A percentile compares a stretch with the other conserved stretches of the same genome.
Evolutionary conservation across 2,329 filamentous ascomycete species (phyloP).

Genomic region (Sarocladiaceae sp.): DNA sequence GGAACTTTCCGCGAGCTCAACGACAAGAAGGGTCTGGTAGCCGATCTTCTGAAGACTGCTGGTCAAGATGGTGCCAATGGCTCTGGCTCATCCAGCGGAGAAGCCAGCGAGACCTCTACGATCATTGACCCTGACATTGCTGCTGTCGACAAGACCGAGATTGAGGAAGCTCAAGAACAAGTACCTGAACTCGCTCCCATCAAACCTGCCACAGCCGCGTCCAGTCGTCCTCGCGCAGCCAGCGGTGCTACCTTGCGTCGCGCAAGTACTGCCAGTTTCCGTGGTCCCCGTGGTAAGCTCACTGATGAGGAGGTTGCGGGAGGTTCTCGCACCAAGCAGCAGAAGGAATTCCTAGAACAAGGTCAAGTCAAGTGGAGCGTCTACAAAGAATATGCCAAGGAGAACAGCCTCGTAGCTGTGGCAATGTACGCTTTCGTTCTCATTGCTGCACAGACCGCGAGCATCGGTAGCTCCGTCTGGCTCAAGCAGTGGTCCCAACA

Average conservation of each 20-base stretch:
- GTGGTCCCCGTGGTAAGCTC: slow-evolving; percentile 75
- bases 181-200: slow-evolving; percentile 74
- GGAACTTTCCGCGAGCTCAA: slow-evolving; percentile 88
- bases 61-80: slow-evolving; percentile 45
- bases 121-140: slow-evolving; percentile 43
- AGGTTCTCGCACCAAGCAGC: slow-evolving; percentile 71
- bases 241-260: slow-evolving; percentile 80
- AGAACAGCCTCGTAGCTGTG: slow-evolving; percentile 84
- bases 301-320: slow-evolving; percentile 73
- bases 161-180: slow-evolving; percentile 73
- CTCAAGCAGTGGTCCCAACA: slow-evolving; percentile 85
- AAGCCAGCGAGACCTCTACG: slow-evolving; percentile 49
- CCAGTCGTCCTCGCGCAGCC: slow-evolving; percentile 51
- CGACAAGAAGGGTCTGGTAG: slow-evolving; percentile 88
- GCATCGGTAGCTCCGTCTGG: slow-evolving; percentile 83
- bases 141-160: slow-evolving; percentile 54
- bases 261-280: slow-evolving; percentile 87
- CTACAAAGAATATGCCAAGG: slow-evolving; percentile 90
- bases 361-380: slow-evolving; percentile 96
- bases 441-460: slow-evolving; percentile 71
- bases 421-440: slow-evolving; percentile 71
- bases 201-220: slow-evolving; percentile 42
- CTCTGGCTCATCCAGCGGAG: slow-evolving; percentile 37
- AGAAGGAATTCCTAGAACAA: slow-evolving; percentile 84
- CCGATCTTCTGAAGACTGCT: slow-evolving; percentile 73